A percentile compares a stretch with the other conserved stretches of the same genome.
Evolutionary conservation across 345 rosid species (phyloP).

Genomic region (Salix brachista): DNA sequence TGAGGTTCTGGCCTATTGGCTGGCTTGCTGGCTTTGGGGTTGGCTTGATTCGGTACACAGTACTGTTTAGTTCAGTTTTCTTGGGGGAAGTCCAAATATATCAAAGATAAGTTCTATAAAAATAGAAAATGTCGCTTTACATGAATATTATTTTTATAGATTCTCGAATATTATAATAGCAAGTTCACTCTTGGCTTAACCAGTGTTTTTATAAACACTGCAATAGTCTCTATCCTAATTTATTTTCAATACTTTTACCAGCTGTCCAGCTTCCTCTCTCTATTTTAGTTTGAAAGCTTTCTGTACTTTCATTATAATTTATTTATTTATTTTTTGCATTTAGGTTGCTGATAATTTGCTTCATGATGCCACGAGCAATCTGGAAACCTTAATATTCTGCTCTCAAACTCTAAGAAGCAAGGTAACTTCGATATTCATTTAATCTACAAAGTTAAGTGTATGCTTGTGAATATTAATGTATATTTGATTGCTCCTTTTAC

Average conservation of each 20-base stretch:
- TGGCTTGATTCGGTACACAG: not conserved
- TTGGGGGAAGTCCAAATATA: not conserved
- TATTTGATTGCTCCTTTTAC: not conserved
- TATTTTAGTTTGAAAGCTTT: not conserved
- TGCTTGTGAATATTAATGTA: not conserved
- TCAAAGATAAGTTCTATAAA: not conserved
- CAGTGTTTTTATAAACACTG: not conserved
- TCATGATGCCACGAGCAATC: constrained; percentile 92
- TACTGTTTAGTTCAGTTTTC: not conserved
- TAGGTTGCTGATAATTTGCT: constrained; percentile 99
- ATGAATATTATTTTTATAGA: not conserved
- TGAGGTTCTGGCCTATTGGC: not conserved
- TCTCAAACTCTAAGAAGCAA: constrained; percentile 99
- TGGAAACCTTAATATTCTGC: constrained; percentile 94
- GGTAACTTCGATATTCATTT: constrained; percentile 46
- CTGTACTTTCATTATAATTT: not conserved
- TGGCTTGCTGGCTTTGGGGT: not conserved
- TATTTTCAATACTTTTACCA: not conserved
- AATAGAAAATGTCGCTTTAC: not conserved
- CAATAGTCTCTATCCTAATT: not conserved
- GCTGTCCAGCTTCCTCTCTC: not conserved
- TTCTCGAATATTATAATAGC: not conserved
- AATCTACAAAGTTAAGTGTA: not conserved
- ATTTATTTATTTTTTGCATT: constrained; percentile 7
- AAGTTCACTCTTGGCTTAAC: not conserved